Percentiles rank a stretch among this genome's conserved stretches.
phyloP scores from a whole-genome alignment of 306 rosid species.

The Inga oerstediana region DNA sequence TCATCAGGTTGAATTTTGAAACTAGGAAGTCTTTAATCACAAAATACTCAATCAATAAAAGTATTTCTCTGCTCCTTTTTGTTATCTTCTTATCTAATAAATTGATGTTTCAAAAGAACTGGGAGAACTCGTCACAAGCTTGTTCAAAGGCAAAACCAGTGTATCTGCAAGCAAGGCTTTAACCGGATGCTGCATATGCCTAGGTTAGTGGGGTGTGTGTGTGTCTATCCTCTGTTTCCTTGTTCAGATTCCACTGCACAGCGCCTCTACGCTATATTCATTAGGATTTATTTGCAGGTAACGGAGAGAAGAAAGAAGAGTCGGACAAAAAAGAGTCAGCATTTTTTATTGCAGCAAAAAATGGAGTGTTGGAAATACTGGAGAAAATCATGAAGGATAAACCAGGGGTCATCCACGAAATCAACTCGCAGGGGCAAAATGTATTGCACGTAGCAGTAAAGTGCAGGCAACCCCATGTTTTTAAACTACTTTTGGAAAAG shows the following conservation, averaged over 20 bases:
- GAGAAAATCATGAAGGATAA: not conserved
- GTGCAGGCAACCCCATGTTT: constrained; percentile 32
- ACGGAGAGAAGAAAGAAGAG: not conserved
- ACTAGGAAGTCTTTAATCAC: too few species aligned
- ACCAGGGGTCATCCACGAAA: constrained; percentile 39
- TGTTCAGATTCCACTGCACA: too few species aligned
- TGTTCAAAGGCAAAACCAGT: not conserved
- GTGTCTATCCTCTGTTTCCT: too few species aligned
- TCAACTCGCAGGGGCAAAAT: constrained; percentile 34
- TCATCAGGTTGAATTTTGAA: too few species aligned
- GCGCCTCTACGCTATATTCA: too few species aligned
- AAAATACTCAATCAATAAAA: too few species aligned
- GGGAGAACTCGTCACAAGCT: not conserved
- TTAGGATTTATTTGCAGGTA: not conserved
- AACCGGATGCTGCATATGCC: not conserved
- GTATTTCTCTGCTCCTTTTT: too few species aligned
- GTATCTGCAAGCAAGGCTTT: not conserved
- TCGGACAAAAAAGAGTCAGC: not conserved
- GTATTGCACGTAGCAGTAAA: constrained; percentile 37
- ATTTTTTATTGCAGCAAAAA: constrained; percentile 37
- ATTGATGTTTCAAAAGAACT: not conserved
- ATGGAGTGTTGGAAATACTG: constrained; percentile 47
- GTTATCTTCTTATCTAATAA: too few species aligned
- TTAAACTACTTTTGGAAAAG: not conserved
- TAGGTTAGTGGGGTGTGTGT: not conserved